Evolutionary conservation across 306 rosid species (phyloP).

Genomic region (Glycine soja): DNA sequence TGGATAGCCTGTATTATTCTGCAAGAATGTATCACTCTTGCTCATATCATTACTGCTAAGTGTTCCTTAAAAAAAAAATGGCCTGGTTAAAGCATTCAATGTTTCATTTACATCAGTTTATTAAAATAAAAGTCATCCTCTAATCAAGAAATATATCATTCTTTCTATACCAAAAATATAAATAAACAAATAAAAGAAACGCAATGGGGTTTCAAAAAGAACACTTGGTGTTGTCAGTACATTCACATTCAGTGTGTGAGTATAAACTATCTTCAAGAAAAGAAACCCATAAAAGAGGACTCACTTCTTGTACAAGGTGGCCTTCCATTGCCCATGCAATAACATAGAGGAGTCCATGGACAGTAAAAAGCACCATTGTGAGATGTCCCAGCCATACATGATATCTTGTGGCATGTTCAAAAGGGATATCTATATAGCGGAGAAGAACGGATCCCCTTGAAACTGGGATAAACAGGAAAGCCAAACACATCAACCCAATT

Average conservation of each 20-base stretch:
- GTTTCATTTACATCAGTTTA: conserved; percentile 6
- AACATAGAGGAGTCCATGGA: conserved; percentile 74
- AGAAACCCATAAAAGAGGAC: conserved; percentile 47
- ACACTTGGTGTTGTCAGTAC: conserved; percentile 6
- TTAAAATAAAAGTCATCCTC: not conserved
- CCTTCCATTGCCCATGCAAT: conserved; percentile 75
- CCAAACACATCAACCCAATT: conserved; percentile 70
- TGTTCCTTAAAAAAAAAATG: not conserved
- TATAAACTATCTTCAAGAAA: conserved; percentile 32
- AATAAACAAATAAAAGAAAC: not conserved
- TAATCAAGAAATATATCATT: not conserved
- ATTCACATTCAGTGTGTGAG: conserved; percentile 6
- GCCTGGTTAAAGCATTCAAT: not conserved
- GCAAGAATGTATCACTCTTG: not conserved
- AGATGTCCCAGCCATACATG: conserved; percentile 99
- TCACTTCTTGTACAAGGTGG: conserved; percentile 59
- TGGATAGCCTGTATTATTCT: not conserved
- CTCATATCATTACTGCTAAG: not conserved
- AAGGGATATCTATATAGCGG: conserved; percentile 78
- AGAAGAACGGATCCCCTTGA: conserved; percentile 97
- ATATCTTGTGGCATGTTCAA: conserved; percentile 87
- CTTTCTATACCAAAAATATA: not conserved
- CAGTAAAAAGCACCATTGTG: conserved; percentile 83
- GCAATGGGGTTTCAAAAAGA: not conserved
- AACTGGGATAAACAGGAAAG: conserved; percentile 82